Evolutionary conservation across 75 land plant species (phyloP), one percentile per base, ranked within the genome.

Genomic region (Selaginella tamariscina): DNA sequence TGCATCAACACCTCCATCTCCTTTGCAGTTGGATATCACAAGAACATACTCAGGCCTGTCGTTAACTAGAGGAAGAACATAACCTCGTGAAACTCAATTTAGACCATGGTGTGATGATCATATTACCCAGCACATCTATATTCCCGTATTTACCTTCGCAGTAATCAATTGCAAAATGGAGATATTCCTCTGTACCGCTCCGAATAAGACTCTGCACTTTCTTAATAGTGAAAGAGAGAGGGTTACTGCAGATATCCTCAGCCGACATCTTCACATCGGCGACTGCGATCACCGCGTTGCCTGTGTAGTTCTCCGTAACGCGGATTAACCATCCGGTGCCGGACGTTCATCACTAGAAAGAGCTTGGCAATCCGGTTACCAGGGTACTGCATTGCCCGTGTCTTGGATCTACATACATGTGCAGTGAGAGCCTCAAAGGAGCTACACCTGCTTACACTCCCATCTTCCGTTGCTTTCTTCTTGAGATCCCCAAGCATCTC

Each of bases 51-150:
- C 62, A 2, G 8, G 5, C 62, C 62, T 59, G 26, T 59, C 26
- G n/a, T 59, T 5, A 2, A 26, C 62, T 8, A n/a, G 9, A 8
- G 62, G n/a, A 5, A 21, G 5, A 59, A 59, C 62, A n/a, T 59
- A 59, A 9, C 8, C 21, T 23, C n/a, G 62, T 5, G 21, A 59
- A 59, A 8, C n/a, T 9, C 21, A 59, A 23, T 23, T 59, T 59
- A 2, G 26, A 21, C 62, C 62, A 59, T 59, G 62, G 24, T 23
- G 62, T 59, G 62, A 59, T 59, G 26, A 59, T 59, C 62, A 59
- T 23, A 21, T 23, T 23, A 23, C 62, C 62, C 62, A n/a, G 26
- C 62, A 59, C 5, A n/a, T 59, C 62, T 9, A 21, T 59, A 21
- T 9, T 59, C n/a, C 62, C 62, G 8, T 27, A 21, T 5, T 9